Base-by-base conservation (phyloP, 2,329 filamentous ascomycete genomes). In the Monilinia fructigena region DNA sequence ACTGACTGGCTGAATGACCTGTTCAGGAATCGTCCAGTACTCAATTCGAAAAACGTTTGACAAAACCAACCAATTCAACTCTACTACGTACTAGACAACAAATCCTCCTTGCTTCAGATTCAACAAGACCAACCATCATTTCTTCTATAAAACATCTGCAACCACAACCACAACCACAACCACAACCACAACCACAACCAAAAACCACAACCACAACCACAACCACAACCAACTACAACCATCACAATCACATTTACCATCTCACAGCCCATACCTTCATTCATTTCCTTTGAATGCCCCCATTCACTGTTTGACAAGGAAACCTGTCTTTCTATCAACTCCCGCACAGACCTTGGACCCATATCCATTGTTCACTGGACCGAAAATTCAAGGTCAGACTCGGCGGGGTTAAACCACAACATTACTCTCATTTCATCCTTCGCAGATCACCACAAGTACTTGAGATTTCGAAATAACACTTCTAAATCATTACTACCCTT, bases 331-430 rank as follows among this genome's bases (percentile, higher is more conserved):
- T 38, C 50, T 48, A 50, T 60, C 42, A 52, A 40, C 63, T 31
- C 26, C 45, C 63, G 63, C 63, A 65, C 63, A 65, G 63, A 65
- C 63, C 56, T 38, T 60, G 12, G 63, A 60, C 31, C 55, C 45
- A 45, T 64, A 31, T 58, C 6, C 42, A 64, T 64, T 40, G 50
- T 59, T 60, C 63, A 65, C 55, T 23, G 63, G 14, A 35, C 47
- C 45, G 20, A 52, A 52, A 65, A 28, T 60, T 54, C 28, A 65
- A 52, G 42, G 14, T 65, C 40, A 42, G 18, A 12, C 63, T 65
- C 31, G 54, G 63, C 55, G 63, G 54, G 54, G 63, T 53, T 20
- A 48, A 45, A 60, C 63, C 18, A 40, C 35, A 38, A n/a, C 45
- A 65, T 40, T 53, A 16, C 35, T 40, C 31, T 28, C 35, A 53